Percentiles rank a stretch among this genome's conserved stretches.
These are phyloP conservation scores for Bipolaris sorokiniana DNA, from an alignment of 2,329 filamentous ascomycete genomes.

Conservation along the genomic window DNA sequence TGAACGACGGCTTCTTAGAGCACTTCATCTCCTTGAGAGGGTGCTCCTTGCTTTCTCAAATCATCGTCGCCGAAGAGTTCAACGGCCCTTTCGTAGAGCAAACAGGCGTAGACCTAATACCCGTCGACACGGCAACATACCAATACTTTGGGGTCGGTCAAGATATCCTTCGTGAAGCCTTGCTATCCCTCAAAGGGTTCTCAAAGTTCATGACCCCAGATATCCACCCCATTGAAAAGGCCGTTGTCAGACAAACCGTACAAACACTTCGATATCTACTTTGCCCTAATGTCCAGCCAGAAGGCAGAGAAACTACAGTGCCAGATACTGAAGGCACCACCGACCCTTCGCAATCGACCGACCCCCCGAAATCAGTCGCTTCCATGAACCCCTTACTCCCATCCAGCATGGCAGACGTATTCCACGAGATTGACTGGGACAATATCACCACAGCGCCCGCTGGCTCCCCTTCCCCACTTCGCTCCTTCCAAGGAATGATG, in stretches of 20 bases:
- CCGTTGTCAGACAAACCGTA: slow-evolving; percentile 20
- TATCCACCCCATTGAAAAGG: slow-evolving; percentile 19
- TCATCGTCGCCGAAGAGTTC: slow-evolving; percentile 20
- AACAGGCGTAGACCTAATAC: slow-evolving; percentile 9
- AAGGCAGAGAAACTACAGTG: background rate
- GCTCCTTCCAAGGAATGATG: slow-evolving; percentile 26
- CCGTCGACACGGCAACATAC: slow-evolving; percentile 13
- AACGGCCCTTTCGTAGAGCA: slow-evolving; percentile 22
- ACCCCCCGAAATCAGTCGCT: background rate
- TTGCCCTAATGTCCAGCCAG: background rate
- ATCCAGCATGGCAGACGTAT: background rate
- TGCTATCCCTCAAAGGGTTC: slow-evolving; percentile 20
- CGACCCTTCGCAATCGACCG: background rate
- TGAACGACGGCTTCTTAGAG: slow-evolving; percentile 29
- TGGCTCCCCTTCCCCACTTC: slow-evolving; percentile 2
- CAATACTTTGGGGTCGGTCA: slow-evolving; percentile 22
- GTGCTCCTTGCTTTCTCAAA: slow-evolving; percentile 26
- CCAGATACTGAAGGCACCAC: background rate
- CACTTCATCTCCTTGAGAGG: slow-evolving; percentile 29
- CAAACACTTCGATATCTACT: slow-evolving; percentile 20
- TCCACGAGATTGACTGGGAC: slow-evolving; percentile 15
- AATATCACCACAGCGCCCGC: slow-evolving; percentile 13
- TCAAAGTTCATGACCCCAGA: slow-evolving; percentile 2
- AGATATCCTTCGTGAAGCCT: slow-evolving; percentile 13
- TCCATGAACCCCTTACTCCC: slow-evolving; percentile 20